Base-by-base conservation (phyloP, 2,329 filamentous ascomycete genomes). In the Stromatinia cepivora region DNA sequence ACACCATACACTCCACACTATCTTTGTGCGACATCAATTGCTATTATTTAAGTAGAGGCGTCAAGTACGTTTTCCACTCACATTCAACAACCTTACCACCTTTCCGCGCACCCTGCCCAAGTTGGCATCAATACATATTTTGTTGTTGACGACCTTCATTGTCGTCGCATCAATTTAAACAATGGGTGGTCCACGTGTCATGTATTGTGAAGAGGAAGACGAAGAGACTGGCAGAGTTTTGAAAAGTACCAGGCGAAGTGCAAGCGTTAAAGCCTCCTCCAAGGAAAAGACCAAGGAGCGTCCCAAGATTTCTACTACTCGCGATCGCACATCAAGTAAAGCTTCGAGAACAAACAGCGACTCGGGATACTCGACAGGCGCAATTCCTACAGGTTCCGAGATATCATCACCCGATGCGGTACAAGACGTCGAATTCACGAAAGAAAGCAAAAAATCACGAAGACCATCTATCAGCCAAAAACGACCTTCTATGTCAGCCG, bases 171-270 rank as follows among this genome's bases (percentile, higher is more conserved):
- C 48, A 42, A 34, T n/a, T 58, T 25, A 31, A 31, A 66, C 63
- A 62, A 73, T 71, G 71, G 64, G 65, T 53, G 31, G 50, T 45
- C 72, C 74, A 54, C 71, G 71, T 56, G 72, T 75, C n/a, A 74
- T 73, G 45, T 77, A 75, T 68, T 67, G 73, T 31, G 75, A 75
- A 46, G 76, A 77, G 39, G 66, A 71, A 64, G 76, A 76, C 54
- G 76, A 76, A 63, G 64, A 70, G 15, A 70, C 71, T 17, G 74
- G 74, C 22, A 70, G 63, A 58, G 56, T 71, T 42, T 66, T 76
- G 53, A 72, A 69, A 66, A 73, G 70, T 11, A 75, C 71, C 56
- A 63, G 74, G 63, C 72, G 71, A 45, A 72, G 70, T 67, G 76
- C 76, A 45, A 72, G 72, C 69, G 53, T 58, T 45, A 57, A 57